Base-by-base conservation (phyloP, 2,329 filamentous ascomycete species). In the Mariannaea sp. region DNA sequence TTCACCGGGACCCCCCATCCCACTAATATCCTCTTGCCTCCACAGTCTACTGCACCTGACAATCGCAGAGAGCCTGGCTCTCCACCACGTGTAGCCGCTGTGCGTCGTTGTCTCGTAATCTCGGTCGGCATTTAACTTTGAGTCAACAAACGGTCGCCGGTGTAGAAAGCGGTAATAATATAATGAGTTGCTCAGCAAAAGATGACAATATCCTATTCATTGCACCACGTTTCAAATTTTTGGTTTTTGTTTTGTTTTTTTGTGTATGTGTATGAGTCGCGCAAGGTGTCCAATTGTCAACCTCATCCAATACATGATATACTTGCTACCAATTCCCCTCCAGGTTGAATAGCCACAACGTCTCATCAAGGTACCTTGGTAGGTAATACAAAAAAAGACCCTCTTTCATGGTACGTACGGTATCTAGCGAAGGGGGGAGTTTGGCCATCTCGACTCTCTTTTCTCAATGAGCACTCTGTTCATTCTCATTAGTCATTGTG, bases 31-130 rank as follows among this genome's bases (percentile, higher is more conserved):
- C 35, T 24, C 8, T 19, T 5, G 33, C 14, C 42, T 45, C n/a
- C 24, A 27, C 39, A 19, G 33, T 20, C 20, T 17, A 20, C 19
- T 12, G 8, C 7, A 13, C 38, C 47, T 39, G 42, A 58, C 49
- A 32, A 46, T 54, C 45, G 54, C 55, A 49, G 53, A 53, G 57
- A 64, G 50, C 30, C 46, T 50, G 56, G 55, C 49, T 45, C 56
- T 46, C 50, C 56, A 59, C 55, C 43, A 56, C 51, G 55, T 52
- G 36, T 48, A 29, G 47, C 32, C 26, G 33, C 41, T 29, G 22
- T 20, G 44, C 29, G 29, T 16, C 35, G 30, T 22, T 26, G 33
- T 42, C 19, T 40, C 44, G 50, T 49, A 44, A 39, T 49, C 26
- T 33, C 14, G 14, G 19, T 39, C 12, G 17, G 41, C 20, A 42